Evolutionary conservation across 139 green algal genomes (phyloP), one percentile per base, ranked within the genome.

Genomic region (Haematococcus sp.): DNA sequence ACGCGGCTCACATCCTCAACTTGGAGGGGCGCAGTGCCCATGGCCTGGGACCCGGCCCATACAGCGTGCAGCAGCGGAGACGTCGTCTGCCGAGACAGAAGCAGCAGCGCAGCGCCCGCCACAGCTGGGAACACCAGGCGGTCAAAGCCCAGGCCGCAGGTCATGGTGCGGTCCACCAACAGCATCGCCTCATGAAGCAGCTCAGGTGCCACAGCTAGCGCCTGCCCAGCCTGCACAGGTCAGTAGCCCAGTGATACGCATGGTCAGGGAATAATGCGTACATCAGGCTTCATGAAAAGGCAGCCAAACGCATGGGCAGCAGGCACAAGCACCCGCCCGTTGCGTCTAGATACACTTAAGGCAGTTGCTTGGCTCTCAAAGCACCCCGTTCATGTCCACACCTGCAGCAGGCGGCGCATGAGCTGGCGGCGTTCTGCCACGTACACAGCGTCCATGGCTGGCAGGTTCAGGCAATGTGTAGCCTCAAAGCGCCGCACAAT

Each of bases 111-210:
- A 2, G 61, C 32, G 31, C 61, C 34, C 27, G 51, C 7, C 5
- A 31, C 61, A 7, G 61, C 22, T 7, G 35, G 61, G 61, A 46
- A 40, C 61, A 68, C 35, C 30, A 28, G 13, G 31, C 16, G 32
- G 61, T 31, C 68, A 23, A 88, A 46, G 71, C 35, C 25, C 31
- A 49, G 25, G 22, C 67, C 73, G 13, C 82, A 82, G 35, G 81
- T 88, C 51, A 85, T 82, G 20, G 80, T 74, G 5, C 89, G 78
- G 76, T 94, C 89, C 76, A 92, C 83, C 31, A 94, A 79, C 61
- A 94, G 80, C 30, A 94, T 84, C 2, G 78, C 84, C 40, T 94
- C 87, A 75, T 94, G 89, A 22, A 87, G 77, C 25, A 90, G 63
- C 58, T 88, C 83, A 30, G 79, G 68, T 16, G 40, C 40, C 7